phyloP scores from a whole-genome alignment of 371 early-diverging fungal species.

The Apophysomyces variabilis region DNA sequence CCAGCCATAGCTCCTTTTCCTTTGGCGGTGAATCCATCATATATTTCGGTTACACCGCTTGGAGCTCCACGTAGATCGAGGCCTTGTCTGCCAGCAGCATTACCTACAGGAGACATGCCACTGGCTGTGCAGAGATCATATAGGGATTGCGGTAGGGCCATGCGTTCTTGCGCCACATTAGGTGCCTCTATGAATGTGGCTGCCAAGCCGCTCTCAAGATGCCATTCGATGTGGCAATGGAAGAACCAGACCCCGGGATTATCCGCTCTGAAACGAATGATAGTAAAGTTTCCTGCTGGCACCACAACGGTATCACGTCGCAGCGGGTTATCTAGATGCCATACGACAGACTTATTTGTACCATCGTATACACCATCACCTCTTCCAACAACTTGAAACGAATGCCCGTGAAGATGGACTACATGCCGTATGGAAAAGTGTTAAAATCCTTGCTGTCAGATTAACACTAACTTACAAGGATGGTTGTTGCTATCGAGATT shows the following conservation, averaged over 20 bases:
- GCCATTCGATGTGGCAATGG: conserved; percentile 86
- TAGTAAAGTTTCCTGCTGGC: conserved; percentile 48
- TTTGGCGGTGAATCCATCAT: conserved; percentile 62
- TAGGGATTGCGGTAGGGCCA: conserved; percentile 46
- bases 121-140: conserved; percentile 59
- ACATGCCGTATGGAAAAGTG: neutral
- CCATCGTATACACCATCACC: conserved; percentile 54
- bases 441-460: neutral
- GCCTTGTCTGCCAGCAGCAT: conserved; percentile 71
- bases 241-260: conserved; percentile 59
- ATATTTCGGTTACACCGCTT: conserved; percentile 55
- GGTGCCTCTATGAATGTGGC: conserved; percentile 74
- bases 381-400: conserved; percentile 59
- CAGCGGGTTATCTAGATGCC: conserved; percentile 61
- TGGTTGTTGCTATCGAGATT: conserved; percentile 56
- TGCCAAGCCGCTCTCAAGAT: conserved; percentile 62
- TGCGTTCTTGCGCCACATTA: conserved; percentile 41
- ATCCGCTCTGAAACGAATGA: conserved; percentile 63
- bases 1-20: conserved; percentile 74
- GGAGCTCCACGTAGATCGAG: conserved; percentile 58
- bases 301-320: conserved; percentile 62
- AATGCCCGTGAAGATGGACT: conserved; percentile 69
- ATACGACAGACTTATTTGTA: conserved; percentile 31
- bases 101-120: conserved; percentile 62
- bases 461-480: conserved; percentile 39